Evolutionary conservation across 345 rosid genomes (phyloP), one percentile per base, ranked within the genome.

Genomic region (Microcos paniculata): DNA sequence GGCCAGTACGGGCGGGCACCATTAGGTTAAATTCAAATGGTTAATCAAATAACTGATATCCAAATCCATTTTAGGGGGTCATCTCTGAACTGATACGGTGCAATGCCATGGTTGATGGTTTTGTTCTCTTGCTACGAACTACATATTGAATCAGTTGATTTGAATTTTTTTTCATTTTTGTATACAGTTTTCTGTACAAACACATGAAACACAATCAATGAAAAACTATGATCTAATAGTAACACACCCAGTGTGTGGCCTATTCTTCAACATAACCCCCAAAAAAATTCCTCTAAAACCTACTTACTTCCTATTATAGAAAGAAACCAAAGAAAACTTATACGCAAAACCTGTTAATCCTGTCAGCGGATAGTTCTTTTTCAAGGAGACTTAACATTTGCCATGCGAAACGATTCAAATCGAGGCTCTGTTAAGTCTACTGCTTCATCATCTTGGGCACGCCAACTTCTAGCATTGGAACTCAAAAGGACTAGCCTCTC

Each of bases 381-480:
- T 86, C 80, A 80, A 52, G 88, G 82, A 51, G 87, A 85, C 75
- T 83, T 82, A 16, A 78, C 38, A 73, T 81, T 88, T 51, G 72
- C 87, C 80, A 91, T 13, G 80, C 85, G 76, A 76, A 96, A 96
- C 18, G 98, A 90, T 74, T 96, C 98, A 30, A 92, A 86, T 55
- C 96, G 90, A 40, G 99, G 99, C 84, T 93, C 96, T 16, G 88
- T 88, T 71, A 96, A 71, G 85, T 96, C 99, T 62, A 96, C 92
- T 26, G 82, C 30, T 75, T 96, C 99, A 19, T 92, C 94, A 53
- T 90, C 96, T 0, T 76, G 81, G 72, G 80, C 80, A 72, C 45
- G 84, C 31, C 58, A 71, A 69, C 90, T 88, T 72, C 86, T 84
- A 58, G 89, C 80, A 67, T 88, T 80, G 63, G 96, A 87, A 72